These are phyloP conservation scores for Candida schatavii DNA, from an alignment of 805 yeast species.

Conservation along the genomic window DNA sequence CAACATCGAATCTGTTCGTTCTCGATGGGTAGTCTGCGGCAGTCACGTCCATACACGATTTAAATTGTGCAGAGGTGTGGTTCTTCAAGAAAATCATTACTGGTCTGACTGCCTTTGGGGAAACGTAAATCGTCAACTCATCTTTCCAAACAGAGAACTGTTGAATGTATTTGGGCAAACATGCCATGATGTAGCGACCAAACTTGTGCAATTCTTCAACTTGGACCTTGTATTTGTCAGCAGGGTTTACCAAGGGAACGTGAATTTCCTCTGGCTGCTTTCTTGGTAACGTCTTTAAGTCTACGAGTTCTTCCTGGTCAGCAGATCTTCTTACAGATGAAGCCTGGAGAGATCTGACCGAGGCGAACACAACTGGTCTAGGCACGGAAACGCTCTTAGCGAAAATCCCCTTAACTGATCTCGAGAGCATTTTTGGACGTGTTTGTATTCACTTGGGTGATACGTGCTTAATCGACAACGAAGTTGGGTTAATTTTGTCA, in stretches of 20 bases:
- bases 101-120: conserved; percentile 75
- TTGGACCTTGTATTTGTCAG: conserved; percentile 67
- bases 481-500: too few relatives aligned
- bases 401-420: conserved; percentile 1
- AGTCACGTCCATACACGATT: conserved; percentile 74
- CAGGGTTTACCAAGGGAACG: conserved; percentile 67
- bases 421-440: conserved; percentile 1
- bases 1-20: conserved; percentile 82
- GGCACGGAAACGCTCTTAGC: background rate
- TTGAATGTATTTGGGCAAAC: conserved; percentile 79
- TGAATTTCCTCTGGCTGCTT: conserved; percentile 27
- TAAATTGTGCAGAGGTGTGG: conserved; percentile 80
- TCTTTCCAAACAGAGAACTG: conserved; percentile 90
- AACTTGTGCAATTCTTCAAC: conserved; percentile 74
- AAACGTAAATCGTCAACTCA: conserved; percentile 71
- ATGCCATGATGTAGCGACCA: conserved; percentile 74
- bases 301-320: conserved; percentile 26
- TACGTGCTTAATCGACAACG: too few relatives aligned
- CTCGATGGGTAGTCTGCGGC: conserved; percentile 86
- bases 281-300: conserved; percentile 39
- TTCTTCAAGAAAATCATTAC: conserved; percentile 65
- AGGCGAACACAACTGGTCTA: background rate
- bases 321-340: background rate
- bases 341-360: background rate
- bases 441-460: too few relatives aligned